These are phyloP conservation scores for Trypanosoma theileri DNA, from an alignment of 208 protist species.

Conservation along the genomic window DNA sequence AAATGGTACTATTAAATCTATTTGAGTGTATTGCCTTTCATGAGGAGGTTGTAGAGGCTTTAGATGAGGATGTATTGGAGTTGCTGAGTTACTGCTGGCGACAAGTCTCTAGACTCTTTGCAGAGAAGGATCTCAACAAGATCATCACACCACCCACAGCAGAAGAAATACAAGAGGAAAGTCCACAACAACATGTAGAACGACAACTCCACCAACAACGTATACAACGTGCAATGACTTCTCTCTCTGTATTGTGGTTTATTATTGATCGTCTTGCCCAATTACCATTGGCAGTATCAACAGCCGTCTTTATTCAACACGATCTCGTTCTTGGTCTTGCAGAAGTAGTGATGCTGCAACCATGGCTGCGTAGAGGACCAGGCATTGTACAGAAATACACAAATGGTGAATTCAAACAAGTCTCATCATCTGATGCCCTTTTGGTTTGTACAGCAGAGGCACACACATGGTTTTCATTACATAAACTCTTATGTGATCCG, in stretches of 20 bases:
- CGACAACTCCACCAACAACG: slow-evolving; percentile 45
- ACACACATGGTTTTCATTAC: slow-evolving; percentile 89
- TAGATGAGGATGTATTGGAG: slow-evolving; percentile 87
- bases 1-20: slow-evolving; percentile 85
- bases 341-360: slow-evolving; percentile 73
- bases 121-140: slow-evolving; percentile 42
- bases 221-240: slow-evolving; percentile 66
- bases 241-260: slow-evolving; percentile 89
- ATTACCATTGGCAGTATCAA: slow-evolving; percentile 74
- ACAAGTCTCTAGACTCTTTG: slow-evolving; percentile 75
- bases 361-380: slow-evolving; percentile 71
- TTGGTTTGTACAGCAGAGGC: slow-evolving; percentile 84
- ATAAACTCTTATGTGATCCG: slow-evolving; percentile 84
- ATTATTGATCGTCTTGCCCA: slow-evolving; percentile 76
- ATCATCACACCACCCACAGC: slow-evolving; percentile 18
- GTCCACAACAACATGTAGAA: slow-evolving; percentile 32
- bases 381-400: slow-evolving; percentile 59
- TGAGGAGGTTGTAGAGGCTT: slow-evolving; percentile 74
- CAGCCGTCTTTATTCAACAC: slow-evolving; percentile 77
- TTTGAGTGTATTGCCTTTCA: slow-evolving; percentile 88
- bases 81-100: slow-evolving; percentile 91
- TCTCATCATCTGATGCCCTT: slow-evolving; percentile 55
- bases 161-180: slow-evolving; percentile 10
- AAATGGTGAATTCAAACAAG: slow-evolving; percentile 57
- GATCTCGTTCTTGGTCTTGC: slow-evolving; percentile 83